Evolutionary conservation across 2,329 filamentous ascomycete genomes (phyloP).

Genomic region (Aspergillus sp.): DNA sequence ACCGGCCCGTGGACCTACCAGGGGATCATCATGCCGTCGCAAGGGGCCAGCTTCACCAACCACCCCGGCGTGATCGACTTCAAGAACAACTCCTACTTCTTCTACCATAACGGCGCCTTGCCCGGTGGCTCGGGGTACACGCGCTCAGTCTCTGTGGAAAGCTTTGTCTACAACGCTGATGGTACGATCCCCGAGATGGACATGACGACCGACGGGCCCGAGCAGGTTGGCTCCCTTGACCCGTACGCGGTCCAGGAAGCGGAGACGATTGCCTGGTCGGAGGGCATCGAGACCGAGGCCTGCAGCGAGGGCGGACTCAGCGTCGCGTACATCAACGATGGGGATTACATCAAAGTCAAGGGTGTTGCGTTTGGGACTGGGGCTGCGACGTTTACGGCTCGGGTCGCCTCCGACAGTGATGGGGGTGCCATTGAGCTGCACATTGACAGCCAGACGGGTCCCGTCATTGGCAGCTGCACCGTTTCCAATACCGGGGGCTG

Average conservation of each 20-base stretch:
- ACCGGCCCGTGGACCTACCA: slow-evolving; percentile 2
- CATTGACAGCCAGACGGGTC: background rate
- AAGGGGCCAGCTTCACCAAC: background rate
- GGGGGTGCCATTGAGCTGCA: background rate
- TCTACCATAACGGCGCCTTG: slow-evolving; percentile 3
- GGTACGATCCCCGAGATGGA: slow-evolving; percentile 1
- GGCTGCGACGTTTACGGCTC: background rate
- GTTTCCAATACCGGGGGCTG: background rate
- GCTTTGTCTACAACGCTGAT: background rate
- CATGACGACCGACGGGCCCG: slow-evolving; percentile 1
- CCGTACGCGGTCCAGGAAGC: slow-evolving; percentile 2
- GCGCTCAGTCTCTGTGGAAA: background rate
- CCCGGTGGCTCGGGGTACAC: slow-evolving; percentile 1
- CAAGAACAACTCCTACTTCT: slow-evolving; percentile 1
- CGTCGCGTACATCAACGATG: background rate
- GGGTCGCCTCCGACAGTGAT: background rate
- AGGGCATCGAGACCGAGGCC: background rate
- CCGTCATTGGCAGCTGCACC: background rate
- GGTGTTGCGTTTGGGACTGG: background rate
- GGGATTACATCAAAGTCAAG: slow-evolving; percentile 4
- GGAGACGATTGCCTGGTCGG: slow-evolving; percentile 2
- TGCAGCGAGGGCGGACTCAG: background rate
- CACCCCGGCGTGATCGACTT: slow-evolving; percentile 1
- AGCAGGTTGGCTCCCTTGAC: background rate
- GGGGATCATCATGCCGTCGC: background rate